A percentile compares a stretch with the other conserved stretches of the same genome.
Conservation (phyloP, 2,329 filamentous ascomycete species). For the Ramichloridium luteum region DNA sequence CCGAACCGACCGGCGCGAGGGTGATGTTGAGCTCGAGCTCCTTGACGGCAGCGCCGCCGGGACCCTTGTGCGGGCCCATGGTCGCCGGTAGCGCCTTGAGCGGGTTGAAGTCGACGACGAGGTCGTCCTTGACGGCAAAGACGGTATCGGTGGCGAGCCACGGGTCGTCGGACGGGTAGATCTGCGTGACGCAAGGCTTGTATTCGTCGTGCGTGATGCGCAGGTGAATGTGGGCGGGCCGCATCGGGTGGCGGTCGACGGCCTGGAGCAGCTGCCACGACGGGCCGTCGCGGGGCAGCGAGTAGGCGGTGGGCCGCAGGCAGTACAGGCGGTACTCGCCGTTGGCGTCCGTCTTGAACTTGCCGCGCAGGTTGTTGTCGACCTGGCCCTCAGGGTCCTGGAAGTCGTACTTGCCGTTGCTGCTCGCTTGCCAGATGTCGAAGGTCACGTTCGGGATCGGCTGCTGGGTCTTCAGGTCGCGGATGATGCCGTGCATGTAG, state of each 20-base stretch:
- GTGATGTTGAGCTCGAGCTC: slow-evolving; percentile 52
- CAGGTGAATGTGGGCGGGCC: slow-evolving; percentile 48
- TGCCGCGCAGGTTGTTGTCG: slow-evolving; percentile 64
- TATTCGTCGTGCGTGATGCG: slow-evolving; percentile 13
- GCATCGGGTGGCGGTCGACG: slow-evolving; percentile 47
- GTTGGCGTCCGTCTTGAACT: slow-evolving; percentile 58
- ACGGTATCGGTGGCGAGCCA: slow-evolving; percentile 48
- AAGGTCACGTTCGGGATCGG: slow-evolving; percentile 57
- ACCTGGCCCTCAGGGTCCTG: slow-evolving; percentile 60
- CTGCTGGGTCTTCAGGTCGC: slow-evolving; percentile 50
- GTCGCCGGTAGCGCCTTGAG: slow-evolving; percentile 39
- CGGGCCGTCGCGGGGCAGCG: slow-evolving; percentile 52
- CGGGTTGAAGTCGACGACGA: slow-evolving; percentile 46
- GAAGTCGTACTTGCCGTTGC: slow-evolving; percentile 60
- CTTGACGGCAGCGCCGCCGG: slow-evolving; percentile 19
- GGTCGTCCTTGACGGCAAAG: slow-evolving; percentile 50
- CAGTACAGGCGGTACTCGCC: slow-evolving; percentile 65
- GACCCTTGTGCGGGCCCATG: slow-evolving; percentile 27
- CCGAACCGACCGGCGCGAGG: slow-evolving; percentile 32
- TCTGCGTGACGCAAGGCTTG: slow-evolving; percentile 16
- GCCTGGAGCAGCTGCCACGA: slow-evolving; percentile 41
- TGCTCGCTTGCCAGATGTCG: slow-evolving; percentile 66
- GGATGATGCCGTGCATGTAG: slow-evolving; percentile 58
- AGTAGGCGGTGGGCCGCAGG: slow-evolving; percentile 61
- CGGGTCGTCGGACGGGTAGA: slow-evolving; percentile 46